These are phyloP conservation scores for Trametes cubensis DNA, from an alignment of 768 basidiomycete genomes.

Conservation along the genomic window DNA sequence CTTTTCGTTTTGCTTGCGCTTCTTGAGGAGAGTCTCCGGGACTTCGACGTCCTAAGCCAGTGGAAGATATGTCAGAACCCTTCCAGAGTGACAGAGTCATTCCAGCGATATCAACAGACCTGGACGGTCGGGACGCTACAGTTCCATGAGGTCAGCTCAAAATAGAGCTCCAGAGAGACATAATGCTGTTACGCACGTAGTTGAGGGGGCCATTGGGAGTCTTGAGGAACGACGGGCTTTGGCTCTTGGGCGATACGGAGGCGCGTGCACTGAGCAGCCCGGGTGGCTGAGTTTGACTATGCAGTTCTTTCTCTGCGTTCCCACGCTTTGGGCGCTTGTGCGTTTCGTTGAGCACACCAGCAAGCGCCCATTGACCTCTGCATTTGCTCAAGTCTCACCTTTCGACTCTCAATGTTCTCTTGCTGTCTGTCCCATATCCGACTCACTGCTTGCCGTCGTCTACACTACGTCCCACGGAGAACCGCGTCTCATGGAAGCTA, in stretches of 20 bases:
- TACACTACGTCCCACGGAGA: too few species aligned
- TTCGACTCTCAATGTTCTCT: too few species aligned
- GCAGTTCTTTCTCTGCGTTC: constrained; percentile 29
- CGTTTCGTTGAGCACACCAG: too few species aligned
- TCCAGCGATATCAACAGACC: constrained; percentile 37
- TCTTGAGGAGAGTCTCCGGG: constrained; percentile 99
- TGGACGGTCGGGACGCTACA: constrained; percentile 50
- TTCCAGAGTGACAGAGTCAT: neutral
- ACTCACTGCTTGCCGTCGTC: too few species aligned
- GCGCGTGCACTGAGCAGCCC: constrained; percentile 22
- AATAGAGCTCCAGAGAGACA: neutral
- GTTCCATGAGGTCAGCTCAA: constrained; percentile 15
- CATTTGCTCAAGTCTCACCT: too few species aligned
- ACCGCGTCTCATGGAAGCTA: too few species aligned
- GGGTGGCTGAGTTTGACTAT: constrained; percentile 42
- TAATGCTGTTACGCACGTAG: constrained; percentile 46
- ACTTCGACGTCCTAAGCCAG: constrained; percentile 81
- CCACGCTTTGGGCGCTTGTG: constrained; percentile 19
- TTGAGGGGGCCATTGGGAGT: constrained; percentile 51
- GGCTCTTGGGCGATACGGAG: constrained; percentile 26
- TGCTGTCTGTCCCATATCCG: too few species aligned
- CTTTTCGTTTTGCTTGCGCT: constrained; percentile 97
- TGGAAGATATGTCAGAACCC: constrained; percentile 10
- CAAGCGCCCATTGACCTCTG: too few species aligned
- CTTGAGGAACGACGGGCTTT: constrained; percentile 41